phyloP scores from a whole-genome alignment of 2,329 filamentous ascomycete genomes.

The Seiridium unicorne region DNA sequence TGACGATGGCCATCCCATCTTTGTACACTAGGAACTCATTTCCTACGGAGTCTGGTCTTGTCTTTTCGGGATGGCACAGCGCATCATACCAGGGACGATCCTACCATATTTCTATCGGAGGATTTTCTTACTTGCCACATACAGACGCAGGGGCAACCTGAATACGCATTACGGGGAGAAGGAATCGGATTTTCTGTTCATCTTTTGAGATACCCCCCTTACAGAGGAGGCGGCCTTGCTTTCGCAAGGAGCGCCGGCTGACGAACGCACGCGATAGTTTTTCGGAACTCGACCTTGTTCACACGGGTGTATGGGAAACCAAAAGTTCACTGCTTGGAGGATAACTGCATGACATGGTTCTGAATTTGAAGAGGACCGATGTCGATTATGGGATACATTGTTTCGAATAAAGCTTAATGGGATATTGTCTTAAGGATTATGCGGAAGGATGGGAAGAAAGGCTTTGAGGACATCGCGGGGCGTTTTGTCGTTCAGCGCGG shows the following conservation, averaged over 20 bases:
- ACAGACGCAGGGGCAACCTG: slow-evolving; percentile 7
- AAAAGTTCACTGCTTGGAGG: background rate
- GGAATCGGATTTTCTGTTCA: slow-evolving; percentile 1
- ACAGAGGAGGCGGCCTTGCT: background rate
- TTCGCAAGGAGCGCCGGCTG: background rate
- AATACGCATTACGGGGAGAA: slow-evolving; percentile 1
- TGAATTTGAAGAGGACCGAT: background rate
- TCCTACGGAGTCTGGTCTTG: slow-evolving; percentile 6
- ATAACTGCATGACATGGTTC: background rate
- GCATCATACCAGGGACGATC: slow-evolving; percentile 7
- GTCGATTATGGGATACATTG: background rate
- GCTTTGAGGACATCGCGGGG: background rate
- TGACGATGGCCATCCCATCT: background rate
- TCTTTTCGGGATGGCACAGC: slow-evolving; percentile 7
- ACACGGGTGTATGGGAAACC: background rate
- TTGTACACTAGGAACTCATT: slow-evolving; percentile 3
- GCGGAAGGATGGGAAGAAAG: background rate
- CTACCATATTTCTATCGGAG: slow-evolving; percentile 1
- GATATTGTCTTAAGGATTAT: background rate
- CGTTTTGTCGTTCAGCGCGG: background rate
- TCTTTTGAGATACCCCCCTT: slow-evolving; percentile 5
- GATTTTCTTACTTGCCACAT: slow-evolving; percentile 3
- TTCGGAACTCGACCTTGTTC: background rate
- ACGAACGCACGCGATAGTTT: background rate
- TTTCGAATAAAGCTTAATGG: background rate